A percentile compares a stretch with the other conserved stretches of the same genome.
Evolutionary conservation across 148 eudicot species (phyloP).

Genomic region (Tetragonia tetragonoides): DNA sequence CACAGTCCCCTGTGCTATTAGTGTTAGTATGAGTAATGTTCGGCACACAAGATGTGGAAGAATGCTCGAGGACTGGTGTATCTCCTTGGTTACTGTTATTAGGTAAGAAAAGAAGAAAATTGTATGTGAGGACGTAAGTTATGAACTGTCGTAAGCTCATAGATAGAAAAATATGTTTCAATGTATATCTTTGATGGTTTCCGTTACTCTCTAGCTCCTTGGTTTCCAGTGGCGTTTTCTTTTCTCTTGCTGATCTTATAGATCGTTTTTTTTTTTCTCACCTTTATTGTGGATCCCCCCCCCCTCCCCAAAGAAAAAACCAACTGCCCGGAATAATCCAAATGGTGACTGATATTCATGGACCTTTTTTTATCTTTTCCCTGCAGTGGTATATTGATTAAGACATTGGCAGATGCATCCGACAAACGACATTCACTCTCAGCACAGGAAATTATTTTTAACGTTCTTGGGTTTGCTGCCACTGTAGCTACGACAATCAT

Average conservation of each 20-base stretch:
- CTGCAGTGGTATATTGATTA: slow-evolving; percentile 76
- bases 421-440: slow-evolving; percentile 49
- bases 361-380: background rate
- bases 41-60: background rate
- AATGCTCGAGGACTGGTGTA: background rate
- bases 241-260: too few species aligned
- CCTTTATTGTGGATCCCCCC: background rate
- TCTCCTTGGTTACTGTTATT: background rate
- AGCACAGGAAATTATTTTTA: slow-evolving; percentile 57
- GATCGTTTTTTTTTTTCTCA: too few species aligned
- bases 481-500: slow-evolving; percentile 58
- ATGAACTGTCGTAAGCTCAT: too few species aligned
- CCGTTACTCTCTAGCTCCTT: too few species aligned
- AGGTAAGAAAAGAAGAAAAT: too few species aligned
- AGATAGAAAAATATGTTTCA: too few species aligned
- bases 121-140: too few species aligned
- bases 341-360: too few species aligned
- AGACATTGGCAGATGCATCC: slow-evolving; percentile 80
- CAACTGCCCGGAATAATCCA: background rate
- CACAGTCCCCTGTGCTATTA: too few species aligned
- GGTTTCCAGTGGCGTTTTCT: too few species aligned
- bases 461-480: slow-evolving; percentile 61
- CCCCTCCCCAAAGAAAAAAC: background rate
- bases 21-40: too few species aligned
- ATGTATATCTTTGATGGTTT: too few species aligned